A percentile compares a stretch with the other conserved stretches of the same genome.
phyloP scores from a whole-genome alignment of 345 rosid genomes.

The Boechera divaricarpa region DNA sequence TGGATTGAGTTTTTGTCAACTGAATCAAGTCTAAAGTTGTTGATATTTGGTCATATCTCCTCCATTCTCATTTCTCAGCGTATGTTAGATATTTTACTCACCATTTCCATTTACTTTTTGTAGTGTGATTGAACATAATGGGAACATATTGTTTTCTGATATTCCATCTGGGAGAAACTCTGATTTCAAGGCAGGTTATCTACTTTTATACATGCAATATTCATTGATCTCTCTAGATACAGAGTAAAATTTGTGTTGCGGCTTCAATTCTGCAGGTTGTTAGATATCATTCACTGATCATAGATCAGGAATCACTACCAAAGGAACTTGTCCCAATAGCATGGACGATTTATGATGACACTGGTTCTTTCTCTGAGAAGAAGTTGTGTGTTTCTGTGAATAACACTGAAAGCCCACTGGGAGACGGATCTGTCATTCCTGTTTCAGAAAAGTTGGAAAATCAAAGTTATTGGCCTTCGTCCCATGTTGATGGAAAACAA shows the following conservation, averaged over 20 bases:
- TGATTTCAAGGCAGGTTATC: slow-evolving; percentile 75
- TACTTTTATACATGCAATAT: slow-evolving; percentile 19
- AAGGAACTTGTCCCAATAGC: slow-evolving; percentile 85
- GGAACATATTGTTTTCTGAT: slow-evolving; percentile 66
- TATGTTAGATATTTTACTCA: slow-evolving; percentile 27
- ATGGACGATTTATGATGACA: slow-evolving; percentile 66
- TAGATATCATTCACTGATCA: slow-evolving; percentile 89
- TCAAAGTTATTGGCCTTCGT: slow-evolving; percentile 45
- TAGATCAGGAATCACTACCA: slow-evolving; percentile 83
- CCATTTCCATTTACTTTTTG: slow-evolving; percentile 26
- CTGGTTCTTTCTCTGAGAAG: slow-evolving; percentile 59
- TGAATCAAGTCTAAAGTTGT: not conserved
- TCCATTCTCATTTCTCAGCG: not conserved
- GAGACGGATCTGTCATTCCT: slow-evolving; percentile 37
- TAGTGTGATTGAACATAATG: slow-evolving; percentile 91
- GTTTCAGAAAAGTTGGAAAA: slow-evolving; percentile 42
- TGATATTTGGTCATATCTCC: slow-evolving; percentile 16
- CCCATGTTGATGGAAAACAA: slow-evolving; percentile 37
- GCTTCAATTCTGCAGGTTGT: slow-evolving; percentile 65
- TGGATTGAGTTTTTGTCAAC: slow-evolving; percentile 8
- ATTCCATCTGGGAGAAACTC: slow-evolving; percentile 85
- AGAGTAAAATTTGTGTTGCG: slow-evolving; percentile 22
- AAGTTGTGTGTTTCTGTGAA: slow-evolving; percentile 44
- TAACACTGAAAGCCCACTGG: slow-evolving; percentile 38
- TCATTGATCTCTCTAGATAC: slow-evolving; percentile 28